Evolutionary conservation across 495 filamentous ascomycete species (phyloP).

Genomic region (Neurospora sp.): DNA sequence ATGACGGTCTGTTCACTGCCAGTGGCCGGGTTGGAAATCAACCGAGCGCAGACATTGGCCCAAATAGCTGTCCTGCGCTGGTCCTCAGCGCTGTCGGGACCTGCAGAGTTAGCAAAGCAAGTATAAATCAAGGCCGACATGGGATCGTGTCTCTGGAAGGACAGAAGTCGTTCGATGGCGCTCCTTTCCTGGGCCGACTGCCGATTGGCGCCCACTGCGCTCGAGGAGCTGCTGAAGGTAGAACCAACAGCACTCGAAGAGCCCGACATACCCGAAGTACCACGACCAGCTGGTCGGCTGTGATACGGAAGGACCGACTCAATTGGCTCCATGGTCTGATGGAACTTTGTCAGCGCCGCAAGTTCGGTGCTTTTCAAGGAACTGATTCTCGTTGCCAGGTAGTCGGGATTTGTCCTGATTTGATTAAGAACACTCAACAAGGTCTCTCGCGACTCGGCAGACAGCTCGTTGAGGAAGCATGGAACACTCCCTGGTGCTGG

Average conservation of each 20-base stretch:
- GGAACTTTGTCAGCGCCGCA: slow-evolving; percentile 59
- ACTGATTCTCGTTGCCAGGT: slow-evolving; percentile 69
- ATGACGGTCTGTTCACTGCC: slow-evolving; percentile 54
- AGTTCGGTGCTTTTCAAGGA: slow-evolving; percentile 65
- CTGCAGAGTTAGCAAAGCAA: slow-evolving; percentile 76
- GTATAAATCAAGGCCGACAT: slow-evolving; percentile 79
- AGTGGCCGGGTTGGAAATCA: slow-evolving; percentile 48
- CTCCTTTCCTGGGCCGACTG: slow-evolving; percentile 25
- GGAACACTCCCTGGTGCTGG: slow-evolving; percentile 37
- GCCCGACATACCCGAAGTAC: slow-evolving; percentile 10
- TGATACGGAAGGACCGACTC: slow-evolving; percentile 74
- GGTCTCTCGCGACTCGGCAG: slow-evolving; percentile 59
- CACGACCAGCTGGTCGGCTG: slow-evolving; percentile 35
- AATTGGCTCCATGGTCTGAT: slow-evolving; percentile 64
- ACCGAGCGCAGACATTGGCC: slow-evolving; percentile 76
- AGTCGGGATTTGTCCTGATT: slow-evolving; percentile 77
- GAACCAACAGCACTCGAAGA: slow-evolving; percentile 5
- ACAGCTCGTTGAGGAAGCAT: slow-evolving; percentile 74
- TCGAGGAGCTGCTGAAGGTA: slow-evolving; percentile 7
- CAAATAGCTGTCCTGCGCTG: slow-evolving; percentile 67
- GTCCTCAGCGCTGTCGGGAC: slow-evolving; percentile 68
- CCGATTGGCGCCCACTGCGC: slow-evolving; percentile 12
- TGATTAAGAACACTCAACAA: slow-evolving; percentile 71
- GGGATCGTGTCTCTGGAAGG: slow-evolving; percentile 81
- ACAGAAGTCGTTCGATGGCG: slow-evolving; percentile 60